Evolutionary conservation across 2,329 filamentous ascomycete genomes (phyloP), one percentile per base, ranked within the genome.

Genomic region (Fusarium concolor): DNA sequence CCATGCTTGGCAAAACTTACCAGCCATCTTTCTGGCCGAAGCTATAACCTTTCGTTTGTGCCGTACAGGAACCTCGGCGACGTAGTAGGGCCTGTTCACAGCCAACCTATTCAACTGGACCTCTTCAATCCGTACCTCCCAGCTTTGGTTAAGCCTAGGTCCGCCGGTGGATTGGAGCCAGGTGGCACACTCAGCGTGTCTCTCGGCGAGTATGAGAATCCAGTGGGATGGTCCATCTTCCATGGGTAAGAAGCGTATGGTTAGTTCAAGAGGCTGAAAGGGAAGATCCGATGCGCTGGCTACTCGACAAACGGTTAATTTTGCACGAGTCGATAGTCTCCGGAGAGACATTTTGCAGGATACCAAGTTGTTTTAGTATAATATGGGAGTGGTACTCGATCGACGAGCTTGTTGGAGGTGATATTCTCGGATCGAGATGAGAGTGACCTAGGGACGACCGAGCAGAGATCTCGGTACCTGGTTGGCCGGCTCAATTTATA

Each of bases 141-240:
- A 65, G 1, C 9, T 26, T 12, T n/a, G 17, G 22, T 17, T 29
- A 6, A 15, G 17, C 7, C 41, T 18, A 9, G 60, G 60, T 10
- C 44, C 53, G 2, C 42, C 53, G 1, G 11, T 18, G 10, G 24
- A 5, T 2, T 41, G 53, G 22, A 44, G 54, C 28, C 37, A 39
- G 5, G 28, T 43, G 12, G 26, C 62, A 17, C 31, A 39, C 17
- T 45, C 54, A 5, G 38, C 33, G 17, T 29, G 33, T 26, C 18
- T 31, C n/a, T 65, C 46, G 20, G 29, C 18, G 11, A 65, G 46
- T 18, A 65, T 43, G 31, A 65, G 62, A 17, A 57, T 15, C 62
- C 62, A 65, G 18, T 43, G 35, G 22, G 38, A 41, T 5, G 42
- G 46, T 4, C 10, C 12, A 17, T 22, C 18, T 17, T 57, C 35